Base-by-base conservation (phyloP, 305 asterid genomes). In the Fraxinus velutina region DNA sequence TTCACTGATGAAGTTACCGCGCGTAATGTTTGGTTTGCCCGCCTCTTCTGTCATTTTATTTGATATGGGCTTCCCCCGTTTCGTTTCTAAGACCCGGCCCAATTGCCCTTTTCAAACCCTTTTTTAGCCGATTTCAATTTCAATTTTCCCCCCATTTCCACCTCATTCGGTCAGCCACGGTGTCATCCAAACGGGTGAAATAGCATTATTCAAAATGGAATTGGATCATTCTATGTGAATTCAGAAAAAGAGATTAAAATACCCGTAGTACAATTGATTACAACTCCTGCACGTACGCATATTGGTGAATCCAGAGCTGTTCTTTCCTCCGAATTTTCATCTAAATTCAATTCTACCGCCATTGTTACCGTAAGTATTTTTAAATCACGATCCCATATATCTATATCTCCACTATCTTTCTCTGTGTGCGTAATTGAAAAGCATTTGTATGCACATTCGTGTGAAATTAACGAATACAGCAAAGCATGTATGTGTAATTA, bases 221-320 rank as follows among this genome's bases (percentile, higher is more conserved):
- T 81, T 77, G 79, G 81, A 24, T 29, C 52, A 7, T 81, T 84
- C 0, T 17, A 8, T 72, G 52, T 78, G 24, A 79, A 32, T 78
- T 82, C 47, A 0, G 78, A 73, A 33, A 29, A 75, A 5, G 81
- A 86, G n/a, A 22, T 80, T 70, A 76, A 36, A 17, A 79, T 78
- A 21, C 87, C 90, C 8, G 78, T 39, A 0, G 82, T 83, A 57
- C 82, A 89, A 84, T 75, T 87, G 79, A 79, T 89, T 30, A 12
- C 85, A 0, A 71, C 84, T 55, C 81, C 88, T 37, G 83, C 89
- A 0, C 87, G 78, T n/a, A 2, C 79, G 6, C 88, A 77, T 32
- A 21, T 62, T 24, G 85, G 71, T 34, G 82, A 78, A 78, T 73
- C 85, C 57, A 88, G 87, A 78, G 90, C 86, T 85, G 86, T 83